A percentile compares a stretch with the other conserved stretches of the same genome.
These are phyloP conservation scores for Camelina hispida DNA, from an alignment of 345 rosid genomes.

Conservation along the genomic window DNA sequence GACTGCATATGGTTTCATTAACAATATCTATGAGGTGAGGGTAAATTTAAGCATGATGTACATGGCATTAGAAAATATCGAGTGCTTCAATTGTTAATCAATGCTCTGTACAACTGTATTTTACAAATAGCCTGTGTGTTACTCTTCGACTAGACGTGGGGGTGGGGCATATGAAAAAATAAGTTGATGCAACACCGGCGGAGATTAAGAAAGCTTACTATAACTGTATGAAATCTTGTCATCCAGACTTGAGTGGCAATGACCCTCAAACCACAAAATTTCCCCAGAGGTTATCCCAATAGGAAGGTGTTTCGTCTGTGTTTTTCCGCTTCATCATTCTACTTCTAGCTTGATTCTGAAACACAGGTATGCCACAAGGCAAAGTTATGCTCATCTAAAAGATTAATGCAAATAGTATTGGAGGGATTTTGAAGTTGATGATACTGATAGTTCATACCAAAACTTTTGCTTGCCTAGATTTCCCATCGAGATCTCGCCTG, in stretches of 20 bases:
- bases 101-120: neutral
- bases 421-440: neutral
- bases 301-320: conserved; percentile 55
- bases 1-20: too few relatives aligned
- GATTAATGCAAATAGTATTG: conserved; percentile 6
- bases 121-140: neutral
- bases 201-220: conserved; percentile 96
- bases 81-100: neutral
- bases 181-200: conserved; percentile 66
- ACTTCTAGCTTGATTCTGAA: conserved; percentile 73
- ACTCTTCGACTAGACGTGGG: neutral
- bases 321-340: conserved; percentile 72
- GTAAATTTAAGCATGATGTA: neutral
- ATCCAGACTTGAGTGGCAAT: conserved; percentile 92
- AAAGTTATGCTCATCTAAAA: neutral
- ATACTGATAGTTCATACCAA: conserved; percentile 57
- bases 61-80: neutral
- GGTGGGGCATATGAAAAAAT: neutral
- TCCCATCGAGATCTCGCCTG: conserved; percentile 96
- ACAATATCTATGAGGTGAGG: too few relatives aligned
- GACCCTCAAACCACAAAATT: conserved; percentile 63
- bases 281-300: conserved; percentile 82
- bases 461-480: conserved; percentile 88
- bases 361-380: neutral
- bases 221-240: conserved; percentile 96